Evolutionary conservation across 352 stramenopile species (phyloP), one percentile per base, ranked within the genome.

Genomic region (Pythium sp.): DNA sequence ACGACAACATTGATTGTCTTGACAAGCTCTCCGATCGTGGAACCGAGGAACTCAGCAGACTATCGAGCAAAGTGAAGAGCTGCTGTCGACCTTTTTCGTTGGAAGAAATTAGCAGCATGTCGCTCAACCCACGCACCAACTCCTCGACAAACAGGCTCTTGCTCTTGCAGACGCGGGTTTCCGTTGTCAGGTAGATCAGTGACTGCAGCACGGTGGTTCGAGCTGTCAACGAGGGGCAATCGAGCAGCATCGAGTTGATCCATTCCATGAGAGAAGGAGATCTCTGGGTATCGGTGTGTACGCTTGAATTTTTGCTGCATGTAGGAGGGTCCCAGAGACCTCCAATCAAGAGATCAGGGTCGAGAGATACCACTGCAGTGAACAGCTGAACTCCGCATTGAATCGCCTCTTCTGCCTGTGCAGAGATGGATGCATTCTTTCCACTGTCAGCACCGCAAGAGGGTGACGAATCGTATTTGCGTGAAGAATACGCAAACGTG

Each of bases 121-220:
- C 67, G 55, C 71, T 79, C 9, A 73, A 49, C 1, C 62, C 72
- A 2, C 70, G 63, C 26, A 78, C 71, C 11, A 83, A 63, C 6
- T 53, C 57, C 18, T 77, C 71, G 61, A 77, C 70, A 18, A 79
- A 56, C 20, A 26, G 43, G 43, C 58, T 63, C 41, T 28, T 30
- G 9, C 43, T 64, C 12, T 34, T 58, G 22, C 59, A 56, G 22
- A 64, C 24, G 20, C 15, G 1, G 5, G 26, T 6, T 15, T 58
- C 28, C 14, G 54, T 53, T 2, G 51, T 59, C 38, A 72, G 22
- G 3, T 63, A 43, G 24, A 22, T 51, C 18, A 72, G 15, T 2
- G 30, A 28, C 0, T 18, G 2, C n/a, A 72, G 28, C 12, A 43
- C 57, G 14, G 22, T 43, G 18, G 22, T 20, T 24, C 66, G 66